phyloP scores from a whole-genome alignment of 2,329 filamentous ascomycete genomes.

The Dactylellina sp. region DNA sequence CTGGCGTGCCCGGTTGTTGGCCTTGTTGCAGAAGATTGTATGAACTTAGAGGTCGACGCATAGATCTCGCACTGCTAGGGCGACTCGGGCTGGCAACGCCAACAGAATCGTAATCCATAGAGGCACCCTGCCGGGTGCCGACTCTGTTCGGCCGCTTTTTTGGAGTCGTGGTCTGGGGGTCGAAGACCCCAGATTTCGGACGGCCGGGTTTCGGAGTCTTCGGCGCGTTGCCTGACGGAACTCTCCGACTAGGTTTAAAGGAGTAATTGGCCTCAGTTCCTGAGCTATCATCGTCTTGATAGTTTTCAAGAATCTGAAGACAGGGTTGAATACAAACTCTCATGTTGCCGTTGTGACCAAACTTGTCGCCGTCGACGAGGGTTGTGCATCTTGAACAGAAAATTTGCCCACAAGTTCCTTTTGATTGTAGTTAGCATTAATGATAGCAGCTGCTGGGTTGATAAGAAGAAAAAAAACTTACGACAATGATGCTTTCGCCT shows the following conservation, averaged over 20 bases:
- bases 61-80: constrained; percentile 61
- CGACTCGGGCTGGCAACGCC: constrained; percentile 43
- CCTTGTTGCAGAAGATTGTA: constrained; percentile 62
- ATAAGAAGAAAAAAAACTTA: constrained; percentile 63
- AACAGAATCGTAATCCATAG: constrained; percentile 47
- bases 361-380: constrained; percentile 85
- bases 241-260: constrained; percentile 42
- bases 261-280: constrained; percentile 50
- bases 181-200: constrained; percentile 62
- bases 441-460: neutral
- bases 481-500: constrained; percentile 96
- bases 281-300: constrained; percentile 65
- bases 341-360: constrained; percentile 85
- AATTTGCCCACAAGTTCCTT: constrained; percentile 86
- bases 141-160: constrained; percentile 49
- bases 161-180: constrained; percentile 62
- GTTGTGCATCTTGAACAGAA: constrained; percentile 97
- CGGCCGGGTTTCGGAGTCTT: constrained; percentile 44
- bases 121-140: constrained; percentile 28
- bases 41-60: constrained; percentile 62
- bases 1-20: constrained; percentile 61
- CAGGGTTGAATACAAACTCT: constrained; percentile 89
- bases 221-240: constrained; percentile 33
- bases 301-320: constrained; percentile 87
- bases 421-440: neutral